Conservation (phyloP, 148 eudicot species). For the Silene latifolia region DNA sequence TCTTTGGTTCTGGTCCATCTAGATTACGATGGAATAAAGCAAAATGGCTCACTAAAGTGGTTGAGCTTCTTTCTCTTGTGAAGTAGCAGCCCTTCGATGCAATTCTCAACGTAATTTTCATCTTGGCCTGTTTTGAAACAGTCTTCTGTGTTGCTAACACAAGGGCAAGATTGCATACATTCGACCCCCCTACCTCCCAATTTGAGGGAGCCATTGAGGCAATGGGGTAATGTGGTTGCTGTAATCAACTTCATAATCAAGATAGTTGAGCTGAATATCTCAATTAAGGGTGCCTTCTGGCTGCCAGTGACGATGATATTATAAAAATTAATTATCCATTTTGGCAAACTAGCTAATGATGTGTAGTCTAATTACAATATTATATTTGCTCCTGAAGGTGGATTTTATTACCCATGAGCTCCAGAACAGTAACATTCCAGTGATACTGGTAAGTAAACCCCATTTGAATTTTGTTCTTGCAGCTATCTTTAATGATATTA, state of each 20-base stretch:
- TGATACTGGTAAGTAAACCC: constrained; percentile 56
- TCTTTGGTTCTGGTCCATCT: no score
- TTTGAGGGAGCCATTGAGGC: not conserved
- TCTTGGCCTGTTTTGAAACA: not conserved
- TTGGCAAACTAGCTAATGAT: constrained; percentile 4
- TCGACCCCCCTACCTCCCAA: not conserved
- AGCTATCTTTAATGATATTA: not conserved
- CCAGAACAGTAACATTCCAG: constrained; percentile 43
- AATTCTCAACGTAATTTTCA: no score
- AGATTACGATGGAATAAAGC: no score
- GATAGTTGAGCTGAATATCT: no score
- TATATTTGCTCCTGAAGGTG: constrained; percentile 40
- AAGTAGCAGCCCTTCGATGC: no score
- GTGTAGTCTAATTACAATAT: not conserved
- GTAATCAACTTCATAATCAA: no score
- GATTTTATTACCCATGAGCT: constrained; percentile 64
- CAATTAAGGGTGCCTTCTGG: not conserved
- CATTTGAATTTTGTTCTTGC: not conserved
- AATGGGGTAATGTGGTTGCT: not conserved
- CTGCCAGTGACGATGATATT: not conserved
- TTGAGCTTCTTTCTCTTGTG: no score
- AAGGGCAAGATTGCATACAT: no score
- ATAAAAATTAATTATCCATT: not conserved
- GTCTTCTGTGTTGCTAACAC: not conserved
- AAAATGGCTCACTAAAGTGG: no score